Conservation (phyloP, 768 basidiomycete species). For the Mycena epipterygia region DNA sequence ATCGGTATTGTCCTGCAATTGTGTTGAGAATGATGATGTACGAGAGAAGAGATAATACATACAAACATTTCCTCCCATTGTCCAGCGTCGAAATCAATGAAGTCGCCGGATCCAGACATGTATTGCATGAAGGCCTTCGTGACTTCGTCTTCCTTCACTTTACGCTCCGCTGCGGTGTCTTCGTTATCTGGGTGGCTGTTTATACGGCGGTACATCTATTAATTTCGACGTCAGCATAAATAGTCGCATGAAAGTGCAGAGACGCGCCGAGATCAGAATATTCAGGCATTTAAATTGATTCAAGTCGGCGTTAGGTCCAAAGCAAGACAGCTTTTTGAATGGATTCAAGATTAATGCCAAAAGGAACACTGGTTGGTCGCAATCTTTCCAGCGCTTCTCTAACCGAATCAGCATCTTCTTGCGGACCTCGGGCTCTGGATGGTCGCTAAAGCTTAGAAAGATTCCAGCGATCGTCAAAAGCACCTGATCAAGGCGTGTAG, state of each 20-base stretch:
- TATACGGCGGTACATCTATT: neutral
- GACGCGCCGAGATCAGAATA: neutral
- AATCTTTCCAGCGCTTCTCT: no score
- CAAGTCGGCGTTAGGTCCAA: conserved; percentile 42
- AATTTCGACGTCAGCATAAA: neutral
- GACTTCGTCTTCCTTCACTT: neutral
- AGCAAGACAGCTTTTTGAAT: conserved; percentile 44
- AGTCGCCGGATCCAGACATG: neutral
- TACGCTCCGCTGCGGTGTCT: neutral
- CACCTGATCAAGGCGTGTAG: conserved; percentile 24
- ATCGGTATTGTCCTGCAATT: neutral
- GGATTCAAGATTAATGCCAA: conserved; percentile 41
- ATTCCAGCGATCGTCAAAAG: conserved; percentile 24
- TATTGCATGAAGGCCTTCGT: neutral
- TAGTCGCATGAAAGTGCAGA: neutral
- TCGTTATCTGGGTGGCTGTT: neutral
- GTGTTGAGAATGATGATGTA: neutral
- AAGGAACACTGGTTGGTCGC: conserved; percentile 21
- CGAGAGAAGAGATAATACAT: neutral
- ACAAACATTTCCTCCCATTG: neutral
- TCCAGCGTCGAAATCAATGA: neutral
- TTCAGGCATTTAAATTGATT: conserved; percentile 29
- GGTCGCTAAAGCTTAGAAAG: conserved; percentile 16
- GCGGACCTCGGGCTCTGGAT: neutral
- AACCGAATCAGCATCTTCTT: conserved; percentile 16